These are phyloP conservation scores for Rhodotorula sp. DNA, from an alignment of 1,284 basidiomycete genomes.

Conservation along the genomic window DNA sequence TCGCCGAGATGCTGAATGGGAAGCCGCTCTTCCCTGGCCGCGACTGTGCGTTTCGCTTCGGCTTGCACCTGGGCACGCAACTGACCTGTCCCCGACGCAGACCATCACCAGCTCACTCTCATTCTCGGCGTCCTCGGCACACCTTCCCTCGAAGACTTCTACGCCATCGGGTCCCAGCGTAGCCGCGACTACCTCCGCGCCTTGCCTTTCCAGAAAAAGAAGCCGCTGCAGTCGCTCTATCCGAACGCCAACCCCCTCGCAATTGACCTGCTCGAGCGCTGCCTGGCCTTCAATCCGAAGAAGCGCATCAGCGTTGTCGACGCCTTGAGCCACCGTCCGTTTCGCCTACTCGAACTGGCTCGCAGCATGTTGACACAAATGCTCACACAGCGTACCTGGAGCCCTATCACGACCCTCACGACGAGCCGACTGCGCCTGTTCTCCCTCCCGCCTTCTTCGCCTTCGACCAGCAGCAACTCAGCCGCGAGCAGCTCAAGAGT, in stretches of 20 bases:
- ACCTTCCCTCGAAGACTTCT: conserved; percentile 61
- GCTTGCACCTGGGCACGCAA: too few relatives aligned
- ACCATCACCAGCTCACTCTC: conserved; percentile 57
- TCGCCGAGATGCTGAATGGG: conserved; percentile 93
- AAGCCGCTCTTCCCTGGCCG: conserved; percentile 88
- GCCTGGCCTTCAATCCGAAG: conserved; percentile 47
- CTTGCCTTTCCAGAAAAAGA: conserved; percentile 84
- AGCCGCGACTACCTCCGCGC: conserved; percentile 91
- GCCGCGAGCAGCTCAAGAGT: conserved; percentile 55
- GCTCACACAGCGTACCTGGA: conserved; percentile 38
- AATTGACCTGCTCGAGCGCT: conserved; percentile 80
- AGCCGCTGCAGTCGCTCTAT: conserved; percentile 64
- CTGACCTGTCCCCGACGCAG: conserved; percentile 18
- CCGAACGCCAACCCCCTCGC: conserved; percentile 81
- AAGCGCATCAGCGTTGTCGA: conserved; percentile 45
- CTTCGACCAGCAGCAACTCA: conserved; percentile 64
- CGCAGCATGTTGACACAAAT: too few relatives aligned
- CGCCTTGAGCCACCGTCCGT: conserved; percentile 41
- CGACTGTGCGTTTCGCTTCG: conserved; percentile 59
- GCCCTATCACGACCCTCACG: conserved; percentile 43
- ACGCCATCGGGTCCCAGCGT: conserved; percentile 69
- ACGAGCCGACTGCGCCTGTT: conserved; percentile 41
- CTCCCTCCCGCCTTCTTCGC: conserved; percentile 72
- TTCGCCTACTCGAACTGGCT: not conserved
- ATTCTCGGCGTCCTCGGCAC: conserved; percentile 62